Conservation (phyloP, 2,329 filamentous ascomycete genomes). For the Talaromyces amestolkiae region DNA sequence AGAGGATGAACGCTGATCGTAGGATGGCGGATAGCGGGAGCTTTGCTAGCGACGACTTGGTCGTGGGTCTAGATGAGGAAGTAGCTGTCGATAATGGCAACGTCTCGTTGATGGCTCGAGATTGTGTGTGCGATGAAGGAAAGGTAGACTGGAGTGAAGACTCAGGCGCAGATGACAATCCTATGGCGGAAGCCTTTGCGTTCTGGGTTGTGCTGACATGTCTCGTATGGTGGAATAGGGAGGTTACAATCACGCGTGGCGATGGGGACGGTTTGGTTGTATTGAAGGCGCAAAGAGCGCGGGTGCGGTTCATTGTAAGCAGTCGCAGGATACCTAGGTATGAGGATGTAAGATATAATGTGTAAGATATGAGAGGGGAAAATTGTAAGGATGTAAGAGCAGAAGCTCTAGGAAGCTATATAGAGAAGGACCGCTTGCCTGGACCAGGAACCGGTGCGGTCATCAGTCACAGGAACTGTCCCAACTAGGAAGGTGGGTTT, state of each 20-base stretch:
- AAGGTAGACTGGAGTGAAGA: slow-evolving; percentile 11
- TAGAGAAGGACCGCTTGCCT: background rate
- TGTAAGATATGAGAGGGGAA: background rate
- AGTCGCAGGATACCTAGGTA: background rate
- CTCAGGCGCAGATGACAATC: slow-evolving; percentile 1
- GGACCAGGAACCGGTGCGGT: slow-evolving; percentile 9
- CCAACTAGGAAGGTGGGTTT: slow-evolving; percentile 9
- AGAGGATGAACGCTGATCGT: slow-evolving; percentile 38
- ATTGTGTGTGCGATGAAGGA: slow-evolving; percentile 4
- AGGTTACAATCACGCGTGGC: background rate
- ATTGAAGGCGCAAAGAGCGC: slow-evolving; percentile 10
- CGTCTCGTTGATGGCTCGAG: background rate
- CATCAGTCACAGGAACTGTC: background rate
- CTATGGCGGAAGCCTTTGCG: slow-evolving; percentile 15
- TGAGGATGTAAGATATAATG: background rate
- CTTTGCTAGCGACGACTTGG: slow-evolving; percentile 34
- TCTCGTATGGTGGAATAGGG: background rate
- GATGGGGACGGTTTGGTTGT: background rate
- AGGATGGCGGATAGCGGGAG: slow-evolving; percentile 39
- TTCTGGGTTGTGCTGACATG: slow-evolving; percentile 18
- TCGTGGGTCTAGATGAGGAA: background rate
- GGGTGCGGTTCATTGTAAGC: slow-evolving; percentile 13
- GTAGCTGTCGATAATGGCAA: too few relatives aligned
- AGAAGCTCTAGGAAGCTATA: background rate
- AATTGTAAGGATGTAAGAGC: background rate